phyloP scores from a whole-genome alignment of 1,139 yeast species.

The Candida pseudoviswanathii region DNA sequence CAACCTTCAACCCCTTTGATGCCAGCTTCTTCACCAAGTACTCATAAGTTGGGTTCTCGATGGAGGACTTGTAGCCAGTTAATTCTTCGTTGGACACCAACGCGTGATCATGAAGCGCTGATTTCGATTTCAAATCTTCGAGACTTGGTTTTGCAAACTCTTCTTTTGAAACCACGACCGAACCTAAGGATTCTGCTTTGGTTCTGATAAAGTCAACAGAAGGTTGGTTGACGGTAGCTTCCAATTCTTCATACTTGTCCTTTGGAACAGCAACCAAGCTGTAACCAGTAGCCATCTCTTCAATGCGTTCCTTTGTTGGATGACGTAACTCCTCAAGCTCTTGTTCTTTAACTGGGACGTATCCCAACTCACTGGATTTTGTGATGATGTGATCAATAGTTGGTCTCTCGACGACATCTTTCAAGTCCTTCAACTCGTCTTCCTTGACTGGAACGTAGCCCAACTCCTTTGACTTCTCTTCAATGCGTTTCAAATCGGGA shows the following conservation, averaged over 20 bases:
- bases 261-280: conserved; percentile 28
- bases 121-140: conserved; percentile 24
- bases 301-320: conserved; percentile 25
- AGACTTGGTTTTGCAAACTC: conserved; percentile 20
- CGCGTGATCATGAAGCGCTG: conserved; percentile 19
- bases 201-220: conserved; percentile 19
- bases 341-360: conserved; percentile 19
- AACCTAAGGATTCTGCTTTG: conserved; percentile 17
- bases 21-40: conserved; percentile 22
- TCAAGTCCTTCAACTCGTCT: conserved; percentile 13
- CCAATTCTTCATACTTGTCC: conserved; percentile 22
- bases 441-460: neutral
- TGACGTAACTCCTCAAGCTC: conserved; percentile 18
- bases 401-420: conserved; percentile 12
- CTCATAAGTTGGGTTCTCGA: conserved; percentile 27
- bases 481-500: conserved; percentile 31
- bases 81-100: conserved; percentile 18
- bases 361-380: conserved; percentile 18
- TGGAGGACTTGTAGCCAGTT: conserved; percentile 16
- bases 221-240: conserved; percentile 18
- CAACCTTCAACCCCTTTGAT: conserved; percentile 14
- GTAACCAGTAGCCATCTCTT: conserved; percentile 20
- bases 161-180: conserved; percentile 5
- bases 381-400: conserved; percentile 14
- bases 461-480: conserved; percentile 19